Evolutionary conservation across 176 grass and related monocot species (phyloP), one percentile per base, ranked within the genome.

Genomic region (Lolium perenne): DNA sequence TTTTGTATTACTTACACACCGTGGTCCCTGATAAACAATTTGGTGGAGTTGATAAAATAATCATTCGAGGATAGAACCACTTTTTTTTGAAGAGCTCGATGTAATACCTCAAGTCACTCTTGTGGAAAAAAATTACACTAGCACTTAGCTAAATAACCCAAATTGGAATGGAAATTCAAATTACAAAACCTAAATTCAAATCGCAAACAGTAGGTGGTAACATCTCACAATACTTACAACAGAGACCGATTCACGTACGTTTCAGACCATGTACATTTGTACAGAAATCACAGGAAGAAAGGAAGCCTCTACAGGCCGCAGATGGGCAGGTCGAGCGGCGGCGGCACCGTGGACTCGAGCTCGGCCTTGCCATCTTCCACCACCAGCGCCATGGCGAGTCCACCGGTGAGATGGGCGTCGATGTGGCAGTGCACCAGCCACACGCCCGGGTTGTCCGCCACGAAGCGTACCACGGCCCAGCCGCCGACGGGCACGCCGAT

Each of bases 401-500:
- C 93, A 38, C 90, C 91, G 5, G 50, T 74, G 12, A 95, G 86
- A 56, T 98, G 96, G 6, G 88, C 83, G 41, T 98, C 93, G 10
- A 98, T 88, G 83, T 95, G 96, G 86, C 96, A 98, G 89, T 98
- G 96, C 71, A 94, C 84, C 0, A 98, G 84, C 96, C 96, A 98
- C 50, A 95, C 91, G 82, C 96, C 96, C 0, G 96, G 96, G 84
- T 98, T 98, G 82, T 98, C 90, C 0, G 93, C 96, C 17, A 74
- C n/a, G 83, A 98, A 98, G 64, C 90, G 84, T 72, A 95, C 89
- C 25, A 92, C 96, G 12, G 90, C 96, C 93, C 93, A 95, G 15
- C 96, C 96, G 8, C 87, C 94, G 43, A 92, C 91, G 4, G 96
- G 96, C 79, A 98, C 96, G 7, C 96, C 96, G 51, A 98, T 63